Evolutionary conservation across 2,329 filamentous ascomycete species (phyloP), one percentile per base, ranked within the genome.

Genomic region (Tolypocladium cylindrosporum): DNA sequence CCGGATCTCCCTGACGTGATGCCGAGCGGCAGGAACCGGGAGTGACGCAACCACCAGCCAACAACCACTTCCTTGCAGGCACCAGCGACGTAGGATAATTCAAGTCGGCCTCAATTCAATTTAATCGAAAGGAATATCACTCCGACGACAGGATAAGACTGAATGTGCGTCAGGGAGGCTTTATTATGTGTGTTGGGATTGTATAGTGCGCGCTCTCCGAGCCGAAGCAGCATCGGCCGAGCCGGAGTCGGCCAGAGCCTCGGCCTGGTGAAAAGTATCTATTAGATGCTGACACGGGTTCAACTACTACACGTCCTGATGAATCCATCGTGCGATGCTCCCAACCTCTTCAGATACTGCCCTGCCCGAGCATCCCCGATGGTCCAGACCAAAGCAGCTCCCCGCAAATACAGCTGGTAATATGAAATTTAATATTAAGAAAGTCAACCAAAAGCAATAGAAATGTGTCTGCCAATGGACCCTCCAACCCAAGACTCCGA

Each of bases 401-500:
- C 50, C 34, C 31, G 43, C 40, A 27, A 42, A 31, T 42, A 57
- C 55, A 21, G 55, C 43, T 16, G 58, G 36, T 21, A 58, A 45
- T 41, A 45, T 53, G 50, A 37, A 60, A 43, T 55, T 59, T 59
- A 57, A 59, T 62, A 66, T 66, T 65, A 64, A 62, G 56, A 61
- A 58, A 59, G 50, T 56, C 45, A 54, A 60, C 57, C 66, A 63
- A 68, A 69, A 66, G 66, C 66, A 70, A 68, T 69, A 71, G 70
- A 52, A 52, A 67, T 69, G 67, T 68, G 66, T 72, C 66, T 67
- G 70, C 69, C 69, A 64, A 66, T 70, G 16, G 59, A 66, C 66
- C 69, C 64, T 69, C 69, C 68, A 71, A 71, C 65, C 71, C 71
- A 72, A 64, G 70, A 74, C 72, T 74, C 72, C 71, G 66, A 69